phyloP scores from a whole-genome alignment of 2,329 filamentous ascomycete species.

The Diatrype stigma region DNA sequence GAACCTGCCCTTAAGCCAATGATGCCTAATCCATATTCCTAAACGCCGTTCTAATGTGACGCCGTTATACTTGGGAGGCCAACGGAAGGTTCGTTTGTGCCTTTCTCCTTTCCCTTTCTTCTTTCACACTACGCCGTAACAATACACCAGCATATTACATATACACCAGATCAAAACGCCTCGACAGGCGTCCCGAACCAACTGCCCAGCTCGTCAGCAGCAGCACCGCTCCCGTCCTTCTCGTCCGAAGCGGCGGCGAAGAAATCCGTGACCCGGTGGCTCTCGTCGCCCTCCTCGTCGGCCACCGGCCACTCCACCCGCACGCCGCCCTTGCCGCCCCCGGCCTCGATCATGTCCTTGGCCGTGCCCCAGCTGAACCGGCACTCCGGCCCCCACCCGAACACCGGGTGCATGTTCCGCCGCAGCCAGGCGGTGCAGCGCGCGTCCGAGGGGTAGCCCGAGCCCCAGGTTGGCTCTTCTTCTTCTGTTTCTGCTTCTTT shows the following conservation, averaged over 20 bases:
- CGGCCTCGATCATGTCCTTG: conserved; percentile 86
- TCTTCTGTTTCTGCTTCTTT: conserved; percentile 29
- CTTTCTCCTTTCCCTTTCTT: too few relatives aligned
- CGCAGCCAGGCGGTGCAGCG: conserved; percentile 79
- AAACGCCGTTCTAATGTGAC: too few relatives aligned
- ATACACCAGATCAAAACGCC: conserved; percentile 53
- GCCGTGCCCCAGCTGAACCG: conserved; percentile 94
- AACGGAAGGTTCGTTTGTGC: too few relatives aligned
- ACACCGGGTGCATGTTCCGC: conserved; percentile 83
- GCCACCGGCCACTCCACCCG: conserved; percentile 78
- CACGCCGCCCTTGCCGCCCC: conserved; percentile 62
- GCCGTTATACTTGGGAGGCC: too few relatives aligned
- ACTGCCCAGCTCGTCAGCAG: conserved; percentile 62
- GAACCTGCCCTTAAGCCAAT: too few relatives aligned
- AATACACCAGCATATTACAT: neutral
- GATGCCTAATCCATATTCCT: too few relatives aligned
- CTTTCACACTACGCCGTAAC: neutral
- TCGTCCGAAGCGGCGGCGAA: conserved; percentile 43
- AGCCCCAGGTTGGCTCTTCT: conserved; percentile 68
- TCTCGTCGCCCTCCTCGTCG: conserved; percentile 45
- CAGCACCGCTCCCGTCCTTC: conserved; percentile 35
- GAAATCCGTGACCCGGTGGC: conserved; percentile 68
- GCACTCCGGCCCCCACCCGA: conserved; percentile 92
- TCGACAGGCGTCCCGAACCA: conserved; percentile 82
- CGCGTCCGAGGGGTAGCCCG: conserved; percentile 86